phyloP scores from a whole-genome alignment of 169 alveolate genomes.

The Babesia caballi region DNA sequence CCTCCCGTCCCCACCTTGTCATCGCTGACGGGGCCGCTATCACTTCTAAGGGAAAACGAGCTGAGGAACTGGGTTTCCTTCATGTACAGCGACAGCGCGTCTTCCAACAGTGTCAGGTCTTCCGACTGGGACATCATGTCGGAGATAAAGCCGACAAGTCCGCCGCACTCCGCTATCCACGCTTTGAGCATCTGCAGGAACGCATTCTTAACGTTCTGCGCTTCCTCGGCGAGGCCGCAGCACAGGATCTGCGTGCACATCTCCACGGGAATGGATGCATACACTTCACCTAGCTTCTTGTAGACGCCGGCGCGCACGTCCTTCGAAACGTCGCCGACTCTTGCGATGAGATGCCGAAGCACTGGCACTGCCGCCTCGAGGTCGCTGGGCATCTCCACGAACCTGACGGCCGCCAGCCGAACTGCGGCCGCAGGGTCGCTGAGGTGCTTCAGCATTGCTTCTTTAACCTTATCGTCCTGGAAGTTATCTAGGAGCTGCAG shows the following conservation, averaged over 20 bases:
- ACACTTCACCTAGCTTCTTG: constrained; percentile 11
- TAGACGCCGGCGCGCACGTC: constrained; percentile 36
- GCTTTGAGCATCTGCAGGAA: constrained; percentile 7
- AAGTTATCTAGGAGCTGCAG: constrained; percentile 17
- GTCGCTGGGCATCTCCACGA: background rate
- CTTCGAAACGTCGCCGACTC: constrained; percentile 20
- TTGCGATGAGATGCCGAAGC: constrained; percentile 1
- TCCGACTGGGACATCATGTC: constrained; percentile 22
- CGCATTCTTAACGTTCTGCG: background rate
- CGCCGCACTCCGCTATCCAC: constrained; percentile 28
- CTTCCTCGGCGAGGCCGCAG: constrained; percentile 29
- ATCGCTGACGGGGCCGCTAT: background rate
- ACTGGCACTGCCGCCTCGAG: constrained; percentile 12
- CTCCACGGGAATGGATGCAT: constrained; percentile 29
- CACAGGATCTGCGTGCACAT: constrained; percentile 16
- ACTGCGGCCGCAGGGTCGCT: constrained; percentile 24
- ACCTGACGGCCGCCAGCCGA: constrained; percentile 16
- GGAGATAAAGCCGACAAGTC: constrained; percentile 9
- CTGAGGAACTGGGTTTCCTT: constrained; percentile 6
- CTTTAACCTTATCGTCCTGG: constrained; percentile 18
- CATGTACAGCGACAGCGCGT: constrained; percentile 13
- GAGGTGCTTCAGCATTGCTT: background rate
- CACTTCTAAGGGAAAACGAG: background rate
- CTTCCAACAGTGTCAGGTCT: constrained; percentile 20
- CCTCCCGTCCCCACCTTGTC: background rate